phyloP scores from a whole-genome alignment of 176 grass and related monocot species.

The Stipa capillata region DNA sequence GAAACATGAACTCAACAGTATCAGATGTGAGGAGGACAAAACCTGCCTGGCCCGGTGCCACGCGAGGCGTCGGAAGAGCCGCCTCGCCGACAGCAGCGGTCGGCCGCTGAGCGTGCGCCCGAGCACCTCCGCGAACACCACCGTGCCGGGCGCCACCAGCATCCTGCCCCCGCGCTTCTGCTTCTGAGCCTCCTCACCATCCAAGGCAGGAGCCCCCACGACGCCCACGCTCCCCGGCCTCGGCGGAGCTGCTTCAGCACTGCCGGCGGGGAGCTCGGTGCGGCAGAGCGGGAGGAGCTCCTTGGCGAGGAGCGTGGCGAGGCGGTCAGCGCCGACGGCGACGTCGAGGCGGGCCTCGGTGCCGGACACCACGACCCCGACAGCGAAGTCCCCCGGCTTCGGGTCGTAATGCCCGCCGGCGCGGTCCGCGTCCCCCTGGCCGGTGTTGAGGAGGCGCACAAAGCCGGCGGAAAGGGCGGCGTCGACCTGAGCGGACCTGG shows the following conservation, averaged over 20 bases:
- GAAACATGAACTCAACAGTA: background rate
- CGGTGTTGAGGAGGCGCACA: conserved; percentile 12
- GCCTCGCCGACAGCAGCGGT: conserved; percentile 68
- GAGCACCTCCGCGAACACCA: conserved; percentile 77
- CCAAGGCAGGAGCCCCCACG: conserved; percentile 19
- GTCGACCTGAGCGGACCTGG: conserved; percentile 19
- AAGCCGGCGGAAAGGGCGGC: conserved; percentile 24
- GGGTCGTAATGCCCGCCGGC: conserved; percentile 47
- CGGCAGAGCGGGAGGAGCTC: conserved; percentile 79
- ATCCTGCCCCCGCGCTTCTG: conserved; percentile 28
- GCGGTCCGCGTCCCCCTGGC: background rate
- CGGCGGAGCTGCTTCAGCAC: background rate
- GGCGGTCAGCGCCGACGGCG: conserved; percentile 66
- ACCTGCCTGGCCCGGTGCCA: conserved; percentile 89
- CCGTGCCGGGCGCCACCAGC: conserved; percentile 55
- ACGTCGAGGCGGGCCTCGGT: conserved; percentile 78
- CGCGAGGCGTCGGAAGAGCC: conserved; percentile 62
- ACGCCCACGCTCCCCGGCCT: conserved; percentile 47
- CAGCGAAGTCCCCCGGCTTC: conserved; percentile 59
- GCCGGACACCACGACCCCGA: conserved; percentile 73
- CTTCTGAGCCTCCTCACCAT: conserved; percentile 31
- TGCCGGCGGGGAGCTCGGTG: conserved; percentile 6
- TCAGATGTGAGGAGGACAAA: conserved; percentile 17
- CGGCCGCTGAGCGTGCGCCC: conserved; percentile 74
- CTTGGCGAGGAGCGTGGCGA: conserved; percentile 74